Conservation (phyloP, 164 flowering plant genomes). For the Pachysandra terminalis region DNA sequence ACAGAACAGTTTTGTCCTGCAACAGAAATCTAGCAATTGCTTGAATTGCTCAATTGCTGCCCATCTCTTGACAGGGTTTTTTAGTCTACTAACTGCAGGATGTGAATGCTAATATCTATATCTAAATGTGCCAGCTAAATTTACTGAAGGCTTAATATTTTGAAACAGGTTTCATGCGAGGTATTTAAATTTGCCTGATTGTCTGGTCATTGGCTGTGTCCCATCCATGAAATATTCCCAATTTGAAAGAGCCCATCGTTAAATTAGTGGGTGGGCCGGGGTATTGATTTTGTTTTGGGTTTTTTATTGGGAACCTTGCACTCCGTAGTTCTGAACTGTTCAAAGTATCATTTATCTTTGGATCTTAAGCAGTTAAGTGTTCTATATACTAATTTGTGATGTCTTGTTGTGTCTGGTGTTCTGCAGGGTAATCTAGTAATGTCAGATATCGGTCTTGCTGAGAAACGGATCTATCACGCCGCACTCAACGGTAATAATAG, state of each 20-base stretch:
- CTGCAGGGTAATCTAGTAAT: conserved; percentile 71
- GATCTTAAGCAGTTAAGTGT: too few relatives aligned
- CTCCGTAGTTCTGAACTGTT: background rate
- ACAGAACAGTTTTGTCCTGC: too few relatives aligned
- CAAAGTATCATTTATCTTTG: background rate
- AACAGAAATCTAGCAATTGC: too few relatives aligned
- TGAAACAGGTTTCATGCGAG: too few relatives aligned
- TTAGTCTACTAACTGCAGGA: background rate
- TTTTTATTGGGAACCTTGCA: background rate
- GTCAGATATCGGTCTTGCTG: conserved; percentile 85
- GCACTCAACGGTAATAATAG: conserved; percentile 85
- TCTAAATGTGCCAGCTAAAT: background rate
- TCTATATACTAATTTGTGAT: too few relatives aligned
- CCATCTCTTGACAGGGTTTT: background rate
- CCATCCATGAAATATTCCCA: too few relatives aligned
- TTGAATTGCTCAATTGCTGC: background rate
- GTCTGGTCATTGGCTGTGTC: too few relatives aligned
- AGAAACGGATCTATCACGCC: conserved; percentile 90
- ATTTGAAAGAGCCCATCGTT: too few relatives aligned
- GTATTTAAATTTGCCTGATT: too few relatives aligned
- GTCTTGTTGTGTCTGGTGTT: background rate
- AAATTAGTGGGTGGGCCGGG: background rate
- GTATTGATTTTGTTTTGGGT: background rate
- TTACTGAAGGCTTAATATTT: too few relatives aligned
- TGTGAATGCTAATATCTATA: background rate